A percentile compares a stretch with the other conserved stretches of the same genome.
These are phyloP conservation scores for Fusarium sp. DNA, from an alignment of 2,329 filamentous ascomycete species.

Conservation along the genomic window DNA sequence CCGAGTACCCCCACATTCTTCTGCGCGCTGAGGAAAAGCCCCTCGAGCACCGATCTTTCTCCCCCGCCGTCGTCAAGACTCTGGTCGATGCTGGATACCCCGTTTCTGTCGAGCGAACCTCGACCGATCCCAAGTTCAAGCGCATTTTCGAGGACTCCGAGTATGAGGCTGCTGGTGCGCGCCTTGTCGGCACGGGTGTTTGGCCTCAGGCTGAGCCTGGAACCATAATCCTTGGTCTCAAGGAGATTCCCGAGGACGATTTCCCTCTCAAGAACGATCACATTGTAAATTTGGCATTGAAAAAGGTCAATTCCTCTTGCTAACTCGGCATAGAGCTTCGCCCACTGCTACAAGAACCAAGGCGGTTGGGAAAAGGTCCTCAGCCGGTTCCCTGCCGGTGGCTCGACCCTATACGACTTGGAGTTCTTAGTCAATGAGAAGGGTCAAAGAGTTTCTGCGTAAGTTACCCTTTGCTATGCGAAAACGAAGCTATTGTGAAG, in stretches of 20 bases:
- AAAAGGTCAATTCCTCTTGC: background rate
- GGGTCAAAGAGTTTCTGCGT: background rate
- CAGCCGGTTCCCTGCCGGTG: conserved; percentile 77
- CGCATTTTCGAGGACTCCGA: conserved; percentile 72
- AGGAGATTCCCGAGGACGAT: conserved; percentile 80
- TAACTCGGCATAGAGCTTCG: conserved; percentile 60
- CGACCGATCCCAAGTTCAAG: conserved; percentile 59
- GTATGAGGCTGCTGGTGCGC: conserved; percentile 70
- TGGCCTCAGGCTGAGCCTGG: conserved; percentile 75
- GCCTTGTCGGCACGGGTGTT: conserved; percentile 70
- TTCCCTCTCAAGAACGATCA: conserved; percentile 53
- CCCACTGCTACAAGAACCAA: conserved; percentile 80
- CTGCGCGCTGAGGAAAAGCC: conserved; percentile 68
- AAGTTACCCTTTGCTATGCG: background rate
- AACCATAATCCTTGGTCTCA: conserved; percentile 77
- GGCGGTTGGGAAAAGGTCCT: conserved; percentile 81
- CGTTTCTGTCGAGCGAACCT: conserved; percentile 69
- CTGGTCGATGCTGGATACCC: conserved; percentile 75
- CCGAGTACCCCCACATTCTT: conserved; percentile 53
- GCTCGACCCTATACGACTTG: conserved; percentile 73
- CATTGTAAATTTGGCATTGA: conserved; percentile 15
- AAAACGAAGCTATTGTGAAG: conserved; percentile 40
- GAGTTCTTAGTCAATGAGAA: conserved; percentile 65
- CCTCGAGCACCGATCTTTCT: conserved; percentile 51
- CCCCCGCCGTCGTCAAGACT: conserved; percentile 56